Base-by-base conservation (phyloP, 1,139 yeast genomes). In the Yamadazyma oceani region DNA sequence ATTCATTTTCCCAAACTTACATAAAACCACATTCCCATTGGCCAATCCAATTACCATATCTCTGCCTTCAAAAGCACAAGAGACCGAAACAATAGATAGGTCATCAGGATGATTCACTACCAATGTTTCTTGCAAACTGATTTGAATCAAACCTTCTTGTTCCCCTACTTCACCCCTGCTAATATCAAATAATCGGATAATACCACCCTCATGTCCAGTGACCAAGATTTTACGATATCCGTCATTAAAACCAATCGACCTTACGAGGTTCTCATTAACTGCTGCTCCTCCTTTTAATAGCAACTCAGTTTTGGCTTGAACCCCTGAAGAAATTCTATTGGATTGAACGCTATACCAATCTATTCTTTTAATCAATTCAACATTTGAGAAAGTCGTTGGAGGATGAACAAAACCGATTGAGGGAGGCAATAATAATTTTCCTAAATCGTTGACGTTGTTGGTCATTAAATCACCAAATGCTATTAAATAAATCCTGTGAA, bases 121-220 rank as follows among this genome's bases (percentile, higher is more conserved):
- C 26, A 71, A 54, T 0, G 71, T 60, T 34, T 65, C 70, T 31
- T 55, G 55, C 39, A 70, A 58, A 39, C 65, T 60, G 11, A 69
- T 48, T 46, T 67, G 73, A 2, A 70, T 56, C 8, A 60, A 50
- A 17, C 56, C 57, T 42, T 65, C 73, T n/a, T 78, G 67, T 35
- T 82, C 88, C 42, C 75, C 83, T 13, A 79, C 63, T 49, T 86
- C 96, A 19, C 85, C 86, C 44, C 82, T 79, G 0, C 95, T 80
- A 1, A 89, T 82, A 58, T 90, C 96, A 74, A 87, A 81, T 15
- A 92, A 58, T 45, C 95, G 73, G 0, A 92, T 80, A 16, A 78
- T 70, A 0, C 97, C 97, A 52, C 83, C 81, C 26, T 75, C 75
- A 57, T 88, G 97, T 1, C 97, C 97, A 0, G 95, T 79, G 2